phyloP scores from a whole-genome alignment of 1,284 basidiomycete species.

The Moniliophthora roreri region DNA sequence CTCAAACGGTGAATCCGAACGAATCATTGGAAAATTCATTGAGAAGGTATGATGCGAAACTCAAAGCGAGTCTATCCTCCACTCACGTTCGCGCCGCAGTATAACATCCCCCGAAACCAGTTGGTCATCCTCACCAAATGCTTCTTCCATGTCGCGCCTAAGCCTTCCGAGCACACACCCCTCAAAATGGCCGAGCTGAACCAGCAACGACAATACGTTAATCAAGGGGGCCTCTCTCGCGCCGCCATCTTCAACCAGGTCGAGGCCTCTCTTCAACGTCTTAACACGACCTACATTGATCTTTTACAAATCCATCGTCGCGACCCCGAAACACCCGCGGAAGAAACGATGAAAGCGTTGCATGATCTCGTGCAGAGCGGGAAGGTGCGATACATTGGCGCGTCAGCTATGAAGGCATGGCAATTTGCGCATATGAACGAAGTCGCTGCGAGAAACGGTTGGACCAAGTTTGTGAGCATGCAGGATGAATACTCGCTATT shows the following conservation, averaged over 20 bases:
- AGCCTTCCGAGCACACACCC: constrained; percentile 12
- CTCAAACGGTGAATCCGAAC: constrained; percentile 49
- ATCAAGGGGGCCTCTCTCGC: constrained; percentile 43
- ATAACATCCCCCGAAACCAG: constrained; percentile 55
- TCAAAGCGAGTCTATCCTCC: constrained; percentile 16
- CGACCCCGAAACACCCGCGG: constrained; percentile 30
- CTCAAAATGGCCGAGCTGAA: constrained; percentile 18
- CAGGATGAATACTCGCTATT: constrained; percentile 35
- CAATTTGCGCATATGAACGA: constrained; percentile 41
- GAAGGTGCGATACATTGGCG: too few species aligned
- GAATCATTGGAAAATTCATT: constrained; percentile 52
- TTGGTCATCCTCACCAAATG: constrained; percentile 46
- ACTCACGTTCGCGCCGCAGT: constrained; percentile 24
- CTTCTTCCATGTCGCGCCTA: constrained; percentile 18
- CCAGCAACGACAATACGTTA: constrained; percentile 34
- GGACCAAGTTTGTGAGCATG: constrained; percentile 37
- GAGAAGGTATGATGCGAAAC: constrained; percentile 30
- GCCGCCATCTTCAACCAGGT: constrained; percentile 45
- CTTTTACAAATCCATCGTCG: constrained; percentile 44
- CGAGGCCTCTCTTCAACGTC: constrained; percentile 39
- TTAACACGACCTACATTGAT: constrained; percentile 46
- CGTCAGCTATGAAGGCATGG: constrained; percentile 41
- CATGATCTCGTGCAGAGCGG: constrained; percentile 40
- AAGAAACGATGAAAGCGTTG: constrained; percentile 46
- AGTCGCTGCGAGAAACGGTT: constrained; percentile 28